Conservation (phyloP, 306 rosid genomes). For the Dryas octopetala region DNA sequence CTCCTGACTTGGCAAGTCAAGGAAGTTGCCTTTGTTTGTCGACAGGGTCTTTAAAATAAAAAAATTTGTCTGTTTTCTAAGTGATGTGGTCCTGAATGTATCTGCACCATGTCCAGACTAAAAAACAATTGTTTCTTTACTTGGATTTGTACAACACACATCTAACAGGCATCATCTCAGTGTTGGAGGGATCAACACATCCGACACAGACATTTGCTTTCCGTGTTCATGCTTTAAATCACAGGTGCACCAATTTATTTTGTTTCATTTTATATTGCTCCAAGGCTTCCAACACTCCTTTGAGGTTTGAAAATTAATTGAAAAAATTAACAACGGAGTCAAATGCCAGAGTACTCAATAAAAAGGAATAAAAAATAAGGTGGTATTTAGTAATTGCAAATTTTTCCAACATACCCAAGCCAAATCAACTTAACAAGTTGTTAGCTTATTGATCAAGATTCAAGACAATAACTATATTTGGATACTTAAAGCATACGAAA, state of each 20-base stretch:
- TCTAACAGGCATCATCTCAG: background rate
- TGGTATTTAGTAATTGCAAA: background rate
- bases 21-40: background rate
- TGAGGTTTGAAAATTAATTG: background rate
- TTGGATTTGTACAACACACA: background rate
- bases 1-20: slow-evolving; percentile 4
- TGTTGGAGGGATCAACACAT: background rate
- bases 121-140: background rate
- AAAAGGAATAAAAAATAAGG: background rate
- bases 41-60: background rate
- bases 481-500: slow-evolving; percentile 13
- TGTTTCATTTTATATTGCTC: background rate
- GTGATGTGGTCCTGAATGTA: background rate
- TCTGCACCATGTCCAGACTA: background rate
- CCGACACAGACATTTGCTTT: background rate
- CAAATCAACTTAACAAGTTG: background rate
- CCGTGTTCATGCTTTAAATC: too few species aligned
- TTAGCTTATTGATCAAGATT: background rate
- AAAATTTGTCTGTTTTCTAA: background rate
- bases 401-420: background rate
- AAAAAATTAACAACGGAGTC: background rate
- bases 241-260: background rate
- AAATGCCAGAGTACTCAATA: background rate
- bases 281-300: background rate
- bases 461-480: background rate